These are phyloP conservation scores for Phlebopus sp. DNA, from an alignment of 1,284 basidiomycete genomes.

Conservation along the genomic window DNA sequence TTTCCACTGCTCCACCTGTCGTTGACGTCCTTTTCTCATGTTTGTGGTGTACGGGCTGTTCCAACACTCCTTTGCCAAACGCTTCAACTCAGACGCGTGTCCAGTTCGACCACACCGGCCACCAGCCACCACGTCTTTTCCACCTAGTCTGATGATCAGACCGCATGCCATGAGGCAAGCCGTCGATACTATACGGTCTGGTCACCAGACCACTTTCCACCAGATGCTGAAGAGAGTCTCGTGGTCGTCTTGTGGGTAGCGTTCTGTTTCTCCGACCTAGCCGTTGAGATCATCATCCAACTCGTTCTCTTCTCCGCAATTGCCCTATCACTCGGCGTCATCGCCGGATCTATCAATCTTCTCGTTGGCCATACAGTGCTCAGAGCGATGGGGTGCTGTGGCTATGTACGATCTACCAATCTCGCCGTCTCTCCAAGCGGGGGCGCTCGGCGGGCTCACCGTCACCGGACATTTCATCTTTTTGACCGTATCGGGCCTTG, in stretches of 20 bases:
- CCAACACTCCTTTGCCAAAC: too few relatives aligned
- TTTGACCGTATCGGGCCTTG: background rate
- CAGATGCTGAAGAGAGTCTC: background rate
- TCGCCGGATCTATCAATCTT: constrained; percentile 10
- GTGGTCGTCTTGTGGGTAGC: constrained; percentile 7
- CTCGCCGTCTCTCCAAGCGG: constrained; percentile 12
- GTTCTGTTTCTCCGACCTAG: constrained; percentile 13
- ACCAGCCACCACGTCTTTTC: too few relatives aligned
- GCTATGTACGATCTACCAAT: constrained; percentile 13
- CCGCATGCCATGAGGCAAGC: too few relatives aligned
- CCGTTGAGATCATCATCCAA: constrained; percentile 9
- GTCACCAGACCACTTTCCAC: too few relatives aligned
- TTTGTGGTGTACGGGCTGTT: too few relatives aligned
- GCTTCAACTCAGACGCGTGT: too few relatives aligned
- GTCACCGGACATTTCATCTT: constrained; percentile 10
- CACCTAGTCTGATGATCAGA: too few relatives aligned
- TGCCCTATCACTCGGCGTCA: constrained; percentile 3
- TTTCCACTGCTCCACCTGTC: too few relatives aligned
- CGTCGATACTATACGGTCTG: too few relatives aligned
- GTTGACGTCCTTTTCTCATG: too few relatives aligned
- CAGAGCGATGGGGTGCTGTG: constrained; percentile 5
- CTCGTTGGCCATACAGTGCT: constrained; percentile 15
- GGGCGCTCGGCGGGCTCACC: constrained; percentile 16
- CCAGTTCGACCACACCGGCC: too few relatives aligned
- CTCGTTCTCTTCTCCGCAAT: constrained; percentile 8